Conservation (phyloP, 768 basidiomycete genomes). For the Pleurotus citrinopileatus region DNA sequence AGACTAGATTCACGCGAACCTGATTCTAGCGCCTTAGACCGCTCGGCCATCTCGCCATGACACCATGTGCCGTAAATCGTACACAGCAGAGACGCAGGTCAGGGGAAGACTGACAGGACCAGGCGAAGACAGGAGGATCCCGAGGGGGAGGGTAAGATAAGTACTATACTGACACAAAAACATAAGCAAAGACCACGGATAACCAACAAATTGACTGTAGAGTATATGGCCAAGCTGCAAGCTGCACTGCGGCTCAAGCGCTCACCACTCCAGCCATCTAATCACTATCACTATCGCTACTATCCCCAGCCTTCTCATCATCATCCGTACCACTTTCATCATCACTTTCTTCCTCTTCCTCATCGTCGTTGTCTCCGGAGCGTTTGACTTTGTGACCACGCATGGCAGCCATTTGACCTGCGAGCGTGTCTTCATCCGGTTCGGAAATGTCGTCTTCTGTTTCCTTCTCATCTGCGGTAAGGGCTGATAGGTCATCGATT, state of each 20-base stretch:
- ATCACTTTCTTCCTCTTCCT: conserved; percentile 32
- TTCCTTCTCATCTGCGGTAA: conserved; percentile 53
- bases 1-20: conserved; percentile 14
- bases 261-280: too few species aligned
- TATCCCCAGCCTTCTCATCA: conserved; percentile 49
- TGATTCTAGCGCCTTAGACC: conserved; percentile 59
- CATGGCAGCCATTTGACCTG: conserved; percentile 98
- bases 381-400: conserved; percentile 84
- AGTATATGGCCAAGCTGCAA: too few species aligned
- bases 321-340: conserved; percentile 52
- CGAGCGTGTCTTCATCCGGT: conserved; percentile 93
- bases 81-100: too few species aligned
- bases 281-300: conserved; percentile 55
- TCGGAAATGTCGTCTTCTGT: conserved; percentile 95
- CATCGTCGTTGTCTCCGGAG: conserved; percentile 37
- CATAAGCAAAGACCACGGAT: too few species aligned
- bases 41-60: conserved; percentile 68
- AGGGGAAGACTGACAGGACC: too few species aligned
- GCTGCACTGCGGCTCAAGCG: too few species aligned
- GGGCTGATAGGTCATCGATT: conserved; percentile 68
- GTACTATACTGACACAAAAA: too few species aligned
- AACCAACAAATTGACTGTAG: too few species aligned
- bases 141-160: too few species aligned
- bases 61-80: too few species aligned
- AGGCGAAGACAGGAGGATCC: too few species aligned